Conservation (phyloP, 176 grass and related monocot species). For the Musa beccarii region DNA sequence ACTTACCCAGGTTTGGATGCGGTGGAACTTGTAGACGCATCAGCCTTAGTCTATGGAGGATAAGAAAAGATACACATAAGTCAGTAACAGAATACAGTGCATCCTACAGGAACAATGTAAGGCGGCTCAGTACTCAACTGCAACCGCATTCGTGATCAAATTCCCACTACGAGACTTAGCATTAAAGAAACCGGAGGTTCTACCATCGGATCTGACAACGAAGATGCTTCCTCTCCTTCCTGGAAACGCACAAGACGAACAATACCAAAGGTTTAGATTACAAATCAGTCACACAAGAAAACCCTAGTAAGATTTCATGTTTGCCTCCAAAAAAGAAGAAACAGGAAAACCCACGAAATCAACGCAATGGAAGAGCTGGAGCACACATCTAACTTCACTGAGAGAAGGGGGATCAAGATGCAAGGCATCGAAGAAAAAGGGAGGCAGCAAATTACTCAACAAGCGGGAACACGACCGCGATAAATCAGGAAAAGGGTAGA, state of each 20-base stretch:
- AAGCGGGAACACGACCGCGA: background rate
- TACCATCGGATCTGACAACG: slow-evolving; percentile 3
- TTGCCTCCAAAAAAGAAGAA: background rate
- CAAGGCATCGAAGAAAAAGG: background rate
- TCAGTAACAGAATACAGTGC: background rate
- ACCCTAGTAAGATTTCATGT: background rate
- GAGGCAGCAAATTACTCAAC: background rate
- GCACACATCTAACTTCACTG: background rate
- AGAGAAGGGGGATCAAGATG: background rate
- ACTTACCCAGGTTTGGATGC: slow-evolving; percentile 14
- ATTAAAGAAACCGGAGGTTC: background rate
- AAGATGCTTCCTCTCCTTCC: slow-evolving; percentile 10
- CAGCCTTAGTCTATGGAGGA: slow-evolving; percentile 14
- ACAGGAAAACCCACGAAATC: no score
- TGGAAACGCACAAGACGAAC: background rate
- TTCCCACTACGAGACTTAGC: background rate
- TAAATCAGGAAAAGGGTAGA: background rate
- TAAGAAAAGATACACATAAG: background rate
- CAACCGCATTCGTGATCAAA: slow-evolving; percentile 34
- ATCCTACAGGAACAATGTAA: background rate
- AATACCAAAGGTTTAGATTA: no score
- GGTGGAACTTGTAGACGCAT: slow-evolving; percentile 10
- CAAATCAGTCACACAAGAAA: background rate
- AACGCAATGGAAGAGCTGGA: background rate
- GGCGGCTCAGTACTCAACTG: slow-evolving; percentile 9